phyloP scores from a whole-genome alignment of 192 early-diverging fungal genomes.

The Chytriomyces confervae region DNA sequence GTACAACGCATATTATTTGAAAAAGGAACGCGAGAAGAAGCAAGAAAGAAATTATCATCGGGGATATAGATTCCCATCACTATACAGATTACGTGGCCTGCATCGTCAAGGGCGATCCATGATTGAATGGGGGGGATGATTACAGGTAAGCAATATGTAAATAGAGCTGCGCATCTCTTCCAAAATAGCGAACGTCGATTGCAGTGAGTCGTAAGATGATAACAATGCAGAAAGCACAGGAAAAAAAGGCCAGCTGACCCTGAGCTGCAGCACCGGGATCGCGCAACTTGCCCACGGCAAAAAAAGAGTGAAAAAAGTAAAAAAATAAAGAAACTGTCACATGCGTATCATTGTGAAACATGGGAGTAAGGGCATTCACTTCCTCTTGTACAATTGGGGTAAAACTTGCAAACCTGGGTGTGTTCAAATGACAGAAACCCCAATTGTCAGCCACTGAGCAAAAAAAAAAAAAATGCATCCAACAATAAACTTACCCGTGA shows the following conservation, averaged over 20 bases:
- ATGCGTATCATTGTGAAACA: background rate
- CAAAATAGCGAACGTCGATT: too few relatives aligned
- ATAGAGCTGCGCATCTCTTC: too few relatives aligned
- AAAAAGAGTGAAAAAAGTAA: background rate
- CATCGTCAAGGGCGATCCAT: too few relatives aligned
- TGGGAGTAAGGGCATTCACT: background rate
- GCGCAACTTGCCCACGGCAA: background rate
- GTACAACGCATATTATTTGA: too few relatives aligned
- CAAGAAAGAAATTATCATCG: too few relatives aligned
- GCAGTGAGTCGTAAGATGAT: too few relatives aligned
- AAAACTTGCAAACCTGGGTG: conserved; percentile 9
- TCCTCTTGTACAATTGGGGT: background rate
- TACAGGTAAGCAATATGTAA: too few relatives aligned
- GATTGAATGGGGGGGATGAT: too few relatives aligned
- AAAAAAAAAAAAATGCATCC: conserved; percentile 6
- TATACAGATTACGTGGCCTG: too few relatives aligned
- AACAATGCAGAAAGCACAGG: background rate
- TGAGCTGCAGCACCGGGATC: background rate
- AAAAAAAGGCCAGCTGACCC: background rate
- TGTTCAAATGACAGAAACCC: too few relatives aligned
- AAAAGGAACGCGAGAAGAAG: too few relatives aligned
- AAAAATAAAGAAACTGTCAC: background rate
- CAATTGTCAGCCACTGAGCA: background rate
- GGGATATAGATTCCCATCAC: too few relatives aligned
- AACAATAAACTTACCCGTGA: background rate